Evolutionary conservation across 1,284 basidiomycete species (phyloP).

Genomic region (Ustilago tritici): DNA sequence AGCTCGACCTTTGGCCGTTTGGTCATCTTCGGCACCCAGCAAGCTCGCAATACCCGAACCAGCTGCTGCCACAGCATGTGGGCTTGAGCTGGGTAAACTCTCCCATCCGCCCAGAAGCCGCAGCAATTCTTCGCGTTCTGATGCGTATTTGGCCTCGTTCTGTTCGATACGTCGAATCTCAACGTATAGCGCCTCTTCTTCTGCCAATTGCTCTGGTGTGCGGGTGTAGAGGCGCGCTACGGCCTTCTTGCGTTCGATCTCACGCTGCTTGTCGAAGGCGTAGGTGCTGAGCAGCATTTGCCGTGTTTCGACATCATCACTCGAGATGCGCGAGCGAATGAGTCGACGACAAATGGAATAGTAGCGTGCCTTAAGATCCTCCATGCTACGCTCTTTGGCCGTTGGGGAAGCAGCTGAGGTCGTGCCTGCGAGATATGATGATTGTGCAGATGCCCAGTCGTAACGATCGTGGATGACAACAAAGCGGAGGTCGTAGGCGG

Average conservation of each 20-base stretch:
- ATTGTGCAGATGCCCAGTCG: conserved; percentile 72
- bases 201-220: conserved; percentile 87
- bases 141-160: conserved; percentile 86
- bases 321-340: conserved; percentile 77
- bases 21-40: conserved; percentile 30
- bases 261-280: conserved; percentile 77
- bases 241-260: conserved; percentile 89
- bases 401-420: neutral
- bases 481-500: conserved; percentile 89
- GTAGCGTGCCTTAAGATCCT: conserved; percentile 96
- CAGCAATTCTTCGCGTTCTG: conserved; percentile 89
- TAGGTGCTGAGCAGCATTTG: conserved; percentile 67
- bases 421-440: conserved; percentile 19
- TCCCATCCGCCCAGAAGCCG: conserved; percentile 76
- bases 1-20: conserved; percentile 24
- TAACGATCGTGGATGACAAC: conserved; percentile 92
- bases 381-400: conserved; percentile 52
- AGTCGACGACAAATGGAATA: conserved; percentile 91
- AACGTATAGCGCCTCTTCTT: conserved; percentile 95
- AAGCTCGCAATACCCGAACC: conserved; percentile 61
- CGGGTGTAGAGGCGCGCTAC: conserved; percentile 85
- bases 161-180: conserved; percentile 95
- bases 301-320: conserved; percentile 61
- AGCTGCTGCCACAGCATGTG: conserved; percentile 59
- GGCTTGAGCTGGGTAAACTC: conserved; percentile 56